Conservation (phyloP, 257 asterid genomes). For the Solanum rostratum region DNA sequence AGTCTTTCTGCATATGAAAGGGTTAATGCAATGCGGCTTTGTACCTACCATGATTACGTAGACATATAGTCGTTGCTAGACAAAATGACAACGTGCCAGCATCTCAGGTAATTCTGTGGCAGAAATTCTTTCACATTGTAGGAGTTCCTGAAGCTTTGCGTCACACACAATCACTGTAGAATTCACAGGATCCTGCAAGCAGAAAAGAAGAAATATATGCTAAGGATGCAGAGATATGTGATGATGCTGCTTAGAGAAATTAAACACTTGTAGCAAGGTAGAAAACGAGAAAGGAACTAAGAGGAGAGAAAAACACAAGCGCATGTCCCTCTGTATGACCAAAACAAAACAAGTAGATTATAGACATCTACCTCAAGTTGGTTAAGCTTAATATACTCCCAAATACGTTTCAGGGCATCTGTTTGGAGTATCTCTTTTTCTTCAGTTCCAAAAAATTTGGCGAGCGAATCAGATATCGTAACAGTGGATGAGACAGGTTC, state of each 20-base stretch:
- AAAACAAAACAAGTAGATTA: not conserved
- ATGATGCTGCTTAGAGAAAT: not conserved
- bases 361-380: slow-evolving; percentile 46
- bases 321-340: not conserved
- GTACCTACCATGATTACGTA: slow-evolving; percentile 24
- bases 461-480: slow-evolving; percentile 47
- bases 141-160: slow-evolving; percentile 43
- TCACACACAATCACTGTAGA: slow-evolving; percentile 38
- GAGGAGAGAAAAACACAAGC: not conserved
- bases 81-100: slow-evolving; percentile 35
- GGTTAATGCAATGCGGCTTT: not conserved
- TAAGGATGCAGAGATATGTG: not conserved
- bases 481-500: slow-evolving; percentile 16
- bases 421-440: slow-evolving; percentile 49
- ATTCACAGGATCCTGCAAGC: slow-evolving; percentile 39
- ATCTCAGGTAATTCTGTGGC: slow-evolving; percentile 44
- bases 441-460: slow-evolving; percentile 38
- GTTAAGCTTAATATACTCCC: slow-evolving; percentile 66
- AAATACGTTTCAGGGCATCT: slow-evolving; percentile 46
- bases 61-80: slow-evolving; percentile 21
- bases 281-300: not conserved
- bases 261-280: not conserved
- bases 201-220: not conserved
- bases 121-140: slow-evolving; percentile 49
- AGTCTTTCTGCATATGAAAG: not conserved